Conservation (phyloP, 2,329 filamentous ascomycete genomes). For the Aspergillus neotritici region DNA sequence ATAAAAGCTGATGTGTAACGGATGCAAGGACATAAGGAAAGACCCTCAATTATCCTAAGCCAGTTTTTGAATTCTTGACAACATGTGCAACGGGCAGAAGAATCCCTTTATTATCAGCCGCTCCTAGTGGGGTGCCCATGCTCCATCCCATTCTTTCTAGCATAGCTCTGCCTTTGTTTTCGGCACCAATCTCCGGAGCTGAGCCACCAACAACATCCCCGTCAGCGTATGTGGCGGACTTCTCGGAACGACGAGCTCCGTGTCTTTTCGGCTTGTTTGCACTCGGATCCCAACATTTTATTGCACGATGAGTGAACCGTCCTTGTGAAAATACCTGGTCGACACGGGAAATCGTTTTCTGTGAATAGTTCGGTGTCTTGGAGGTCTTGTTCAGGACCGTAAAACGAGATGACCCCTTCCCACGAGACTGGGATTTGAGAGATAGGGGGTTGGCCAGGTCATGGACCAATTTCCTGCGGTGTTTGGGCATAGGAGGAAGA, state of each 20-base stretch:
- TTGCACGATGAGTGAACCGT: conserved; percentile 24
- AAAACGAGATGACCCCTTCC: conserved; percentile 65
- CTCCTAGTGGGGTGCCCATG: conserved; percentile 75
- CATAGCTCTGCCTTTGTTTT: conserved; percentile 80
- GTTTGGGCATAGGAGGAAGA: conserved; percentile 78
- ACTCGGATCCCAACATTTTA: conserved; percentile 21
- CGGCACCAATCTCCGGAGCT: conserved; percentile 74
- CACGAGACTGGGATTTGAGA: conserved; percentile 78
- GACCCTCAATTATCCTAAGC: conserved; percentile 54
- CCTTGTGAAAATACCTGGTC: conserved; percentile 35
- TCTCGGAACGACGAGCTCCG: conserved; percentile 35
- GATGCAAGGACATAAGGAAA: neutral
- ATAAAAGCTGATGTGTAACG: neutral
- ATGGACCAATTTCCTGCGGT: conserved; percentile 72
- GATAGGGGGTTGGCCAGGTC: conserved; percentile 68
- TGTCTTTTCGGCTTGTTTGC: conserved; percentile 16
- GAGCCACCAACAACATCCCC: conserved; percentile 82
- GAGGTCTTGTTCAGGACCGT: conserved; percentile 71
- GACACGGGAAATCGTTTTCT: conserved; percentile 47
- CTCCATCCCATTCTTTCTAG: conserved; percentile 98
- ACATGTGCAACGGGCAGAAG: conserved; percentile 78
- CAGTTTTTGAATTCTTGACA: conserved; percentile 79
- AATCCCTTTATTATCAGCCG: conserved; percentile 79
- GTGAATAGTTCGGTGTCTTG: conserved; percentile 57
- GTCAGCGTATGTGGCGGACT: conserved; percentile 61